These are phyloP conservation scores for Podospora sp. DNA, from an alignment of 495 filamentous ascomycete species.

Conservation along the genomic window DNA sequence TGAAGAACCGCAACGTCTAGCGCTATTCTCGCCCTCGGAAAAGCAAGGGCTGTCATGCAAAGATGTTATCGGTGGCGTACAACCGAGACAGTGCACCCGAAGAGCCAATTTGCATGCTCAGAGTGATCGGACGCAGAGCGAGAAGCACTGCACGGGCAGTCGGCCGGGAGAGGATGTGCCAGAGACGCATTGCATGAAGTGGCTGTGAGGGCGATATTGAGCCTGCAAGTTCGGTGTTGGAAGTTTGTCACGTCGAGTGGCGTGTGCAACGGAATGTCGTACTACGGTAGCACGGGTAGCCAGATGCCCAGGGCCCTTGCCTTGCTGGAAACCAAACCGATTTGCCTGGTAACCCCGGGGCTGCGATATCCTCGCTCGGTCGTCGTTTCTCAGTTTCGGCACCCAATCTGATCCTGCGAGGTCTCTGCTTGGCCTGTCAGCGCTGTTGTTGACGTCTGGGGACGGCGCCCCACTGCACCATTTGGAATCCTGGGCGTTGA, in stretches of 20 bases:
- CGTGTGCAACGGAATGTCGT: too few relatives aligned
- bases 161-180: neutral
- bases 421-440: neutral
- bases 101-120: neutral
- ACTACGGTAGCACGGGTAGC: too few relatives aligned
- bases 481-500: neutral
- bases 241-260: too few relatives aligned
- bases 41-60: neutral
- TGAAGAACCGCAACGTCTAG: neutral
- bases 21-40: neutral
- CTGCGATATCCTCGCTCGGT: too few relatives aligned
- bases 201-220: neutral
- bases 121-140: neutral
- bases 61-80: neutral
- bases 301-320: too few relatives aligned
- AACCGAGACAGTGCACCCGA: neutral
- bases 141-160: neutral
- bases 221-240: neutral
- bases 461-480: neutral
- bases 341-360: too few relatives aligned
- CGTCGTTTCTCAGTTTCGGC: too few relatives aligned
- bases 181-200: neutral
- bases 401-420: neutral
- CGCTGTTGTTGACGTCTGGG: neutral
- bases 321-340: too few relatives aligned